Conservation (phyloP, 495 filamentous ascomycete genomes). For the Lindgomyces ingoldianus region DNA sequence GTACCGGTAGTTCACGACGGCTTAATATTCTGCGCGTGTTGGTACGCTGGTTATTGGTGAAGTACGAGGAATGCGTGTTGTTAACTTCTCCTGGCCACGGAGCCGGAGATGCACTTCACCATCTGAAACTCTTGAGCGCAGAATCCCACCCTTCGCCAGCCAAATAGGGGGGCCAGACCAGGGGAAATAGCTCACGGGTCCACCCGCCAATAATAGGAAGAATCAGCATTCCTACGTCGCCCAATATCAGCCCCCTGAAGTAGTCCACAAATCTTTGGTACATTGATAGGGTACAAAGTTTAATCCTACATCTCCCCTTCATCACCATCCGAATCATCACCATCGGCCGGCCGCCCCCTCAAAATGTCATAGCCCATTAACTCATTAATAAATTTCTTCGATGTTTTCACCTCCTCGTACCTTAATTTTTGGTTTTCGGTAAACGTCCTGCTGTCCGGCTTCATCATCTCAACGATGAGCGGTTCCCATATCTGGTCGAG, state of each 20-base stretch:
- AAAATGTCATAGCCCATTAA: slow-evolving; percentile 36
- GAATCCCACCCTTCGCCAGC: no score
- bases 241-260: background rate
- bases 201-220: background rate
- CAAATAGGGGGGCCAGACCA: background rate
- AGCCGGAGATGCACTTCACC: no score
- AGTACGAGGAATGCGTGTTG: background rate
- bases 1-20: background rate
- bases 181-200: background rate
- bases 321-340: slow-evolving; percentile 22
- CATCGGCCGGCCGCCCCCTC: slow-evolving; percentile 28
- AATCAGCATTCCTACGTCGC: background rate
- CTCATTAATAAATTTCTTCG: slow-evolving; percentile 30
- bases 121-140: no score
- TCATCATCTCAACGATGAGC: slow-evolving; percentile 22
- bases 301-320: slow-evolving; percentile 14
- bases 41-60: background rate
- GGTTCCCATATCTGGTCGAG: slow-evolving; percentile 35
- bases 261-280: background rate
- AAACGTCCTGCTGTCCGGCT: slow-evolving; percentile 22
- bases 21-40: background rate
- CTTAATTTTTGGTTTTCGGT: slow-evolving; percentile 21
- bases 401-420: slow-evolving; percentile 28
- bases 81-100: no score
- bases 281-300: background rate